These are phyloP conservation scores for Pelargonium australe DNA, from an alignment of 441 rosid species.

Conservation along the genomic window DNA sequence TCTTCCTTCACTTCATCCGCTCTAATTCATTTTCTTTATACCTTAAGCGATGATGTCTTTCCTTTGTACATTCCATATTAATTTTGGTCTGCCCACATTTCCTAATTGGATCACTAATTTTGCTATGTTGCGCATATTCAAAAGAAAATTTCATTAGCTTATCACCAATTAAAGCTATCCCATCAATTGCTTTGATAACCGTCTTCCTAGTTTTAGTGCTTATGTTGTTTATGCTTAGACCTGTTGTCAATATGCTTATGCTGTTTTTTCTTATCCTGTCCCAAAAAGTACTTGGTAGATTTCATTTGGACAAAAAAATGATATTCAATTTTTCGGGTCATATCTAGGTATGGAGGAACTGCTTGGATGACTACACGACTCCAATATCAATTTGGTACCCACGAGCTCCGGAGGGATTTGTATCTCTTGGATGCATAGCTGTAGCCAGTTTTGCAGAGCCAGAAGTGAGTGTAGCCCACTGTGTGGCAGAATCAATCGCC, in stretches of 20 bases:
- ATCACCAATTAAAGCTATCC: no score
- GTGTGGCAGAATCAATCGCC: slow-evolving; percentile 56
- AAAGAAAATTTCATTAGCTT: no score
- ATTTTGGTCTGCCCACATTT: background rate
- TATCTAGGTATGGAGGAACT: slow-evolving; percentile 91
- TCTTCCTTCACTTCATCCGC: no score
- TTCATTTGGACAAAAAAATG: background rate
- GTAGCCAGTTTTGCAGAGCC: slow-evolving; percentile 67
- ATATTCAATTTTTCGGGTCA: slow-evolving; percentile 1
- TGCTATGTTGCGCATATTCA: no score
- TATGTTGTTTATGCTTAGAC: no score
- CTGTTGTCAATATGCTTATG: background rate
- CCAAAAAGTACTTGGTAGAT: background rate
- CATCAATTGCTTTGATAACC: no score
- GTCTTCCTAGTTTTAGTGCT: no score
- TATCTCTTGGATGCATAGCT: slow-evolving; percentile 73
- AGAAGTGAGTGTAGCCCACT: slow-evolving; percentile 44
- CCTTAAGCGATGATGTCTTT: no score
- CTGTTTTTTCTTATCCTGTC: background rate
- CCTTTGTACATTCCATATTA: no score
- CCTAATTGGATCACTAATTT: background rate
- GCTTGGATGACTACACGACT: slow-evolving; percentile 59
- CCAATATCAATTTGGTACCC: slow-evolving; percentile 92
- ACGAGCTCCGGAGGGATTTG: slow-evolving; percentile 79
- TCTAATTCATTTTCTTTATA: no score